Base-by-base conservation (phyloP, 2,329 filamentous ascomycete species). In the Nothophaeocryptopus gaeumannii region DNA sequence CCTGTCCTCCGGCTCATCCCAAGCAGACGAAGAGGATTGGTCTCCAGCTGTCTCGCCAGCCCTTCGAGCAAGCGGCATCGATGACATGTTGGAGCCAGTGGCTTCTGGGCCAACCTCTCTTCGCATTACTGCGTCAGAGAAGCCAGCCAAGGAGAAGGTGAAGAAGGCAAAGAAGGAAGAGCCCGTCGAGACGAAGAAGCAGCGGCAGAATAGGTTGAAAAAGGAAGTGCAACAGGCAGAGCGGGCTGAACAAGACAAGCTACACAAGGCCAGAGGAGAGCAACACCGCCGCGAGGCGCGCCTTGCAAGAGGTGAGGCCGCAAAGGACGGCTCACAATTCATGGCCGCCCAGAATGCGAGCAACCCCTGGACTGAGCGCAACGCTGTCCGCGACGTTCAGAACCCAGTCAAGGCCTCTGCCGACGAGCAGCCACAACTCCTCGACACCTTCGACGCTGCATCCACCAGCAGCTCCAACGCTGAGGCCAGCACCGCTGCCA, bases 191-290 rank as follows among this genome's bases (percentile, higher is more conserved):
- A 87, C 86, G 14, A 96, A 96, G 85, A 96, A 96, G 78, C 89
- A 95, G 75, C 85, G 90, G 53, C 91, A 96, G 76, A 93, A 96
- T 74, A 82, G 85, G 60, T 83, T 86, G 75, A 96, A 96, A 82
- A 84, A 81, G 33, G 90, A 96, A 72, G 85, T 83, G 50, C 83
- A 84, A 63, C 93, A 89, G 77, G 76, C 78, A 29, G 78, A 81
- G 50, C 83, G 87, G 29, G 85, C 91, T 66, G 86, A 88, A 61
- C 82, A 86, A 1, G 91, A 96, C 73, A 81, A 84, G 65, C 79
- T 88, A 64, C 85, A 91, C 65, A 88, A 89, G 74, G 74, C 75
- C 33, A 77, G 88, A 53, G 77, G 88, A 63, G 90, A 96, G 75
- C 85, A 86, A 68, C 91, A 96, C 75, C 83, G 89, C 58, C 86